Evolutionary conservation across 176 grass and related monocot genomes (phyloP).

Genomic region (Ampelocalamus luodianensis): DNA sequence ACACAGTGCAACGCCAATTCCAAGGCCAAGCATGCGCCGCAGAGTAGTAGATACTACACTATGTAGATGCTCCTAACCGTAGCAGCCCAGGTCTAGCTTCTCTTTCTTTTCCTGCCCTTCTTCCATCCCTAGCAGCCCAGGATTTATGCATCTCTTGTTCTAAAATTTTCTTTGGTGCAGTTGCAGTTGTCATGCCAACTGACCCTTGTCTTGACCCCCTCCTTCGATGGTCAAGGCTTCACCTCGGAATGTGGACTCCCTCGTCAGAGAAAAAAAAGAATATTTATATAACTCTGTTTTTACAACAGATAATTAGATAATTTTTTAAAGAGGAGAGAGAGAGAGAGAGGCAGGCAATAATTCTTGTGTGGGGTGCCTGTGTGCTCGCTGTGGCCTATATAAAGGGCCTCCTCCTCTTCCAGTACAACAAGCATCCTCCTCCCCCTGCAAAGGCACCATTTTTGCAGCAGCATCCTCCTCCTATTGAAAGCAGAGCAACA

Average conservation of each 20-base stretch:
- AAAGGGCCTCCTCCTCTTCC: conserved; percentile 32
- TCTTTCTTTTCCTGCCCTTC: too few relatives aligned
- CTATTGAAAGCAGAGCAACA: neutral
- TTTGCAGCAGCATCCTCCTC: neutral
- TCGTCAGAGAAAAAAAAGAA: neutral
- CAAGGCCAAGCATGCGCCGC: conserved; percentile 50
- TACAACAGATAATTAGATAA: neutral
- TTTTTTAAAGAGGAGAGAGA: conserved; percentile 7
- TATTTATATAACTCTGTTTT: neutral
- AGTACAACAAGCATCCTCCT: conserved; percentile 14
- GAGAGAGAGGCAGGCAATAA: conserved; percentile 38
- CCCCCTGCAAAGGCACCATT: neutral
- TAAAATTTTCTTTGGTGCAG: neutral
- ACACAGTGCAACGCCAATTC: neutral
- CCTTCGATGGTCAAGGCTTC: conserved; percentile 19
- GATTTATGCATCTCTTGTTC: neutral
- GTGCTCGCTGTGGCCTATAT: conserved; percentile 48
- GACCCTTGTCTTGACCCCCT: conserved; percentile 5
- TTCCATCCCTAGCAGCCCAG: neutral
- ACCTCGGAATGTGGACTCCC: conserved; percentile 38
- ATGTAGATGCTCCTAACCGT: too few relatives aligned
- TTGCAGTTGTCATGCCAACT: neutral
- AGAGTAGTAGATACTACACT: neutral
- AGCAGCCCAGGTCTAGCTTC: neutral
- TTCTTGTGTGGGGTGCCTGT: conserved; percentile 10